phyloP scores from a whole-genome alignment of 2,329 filamentous ascomycete genomes.

The Phaeosphaeria sp. region DNA sequence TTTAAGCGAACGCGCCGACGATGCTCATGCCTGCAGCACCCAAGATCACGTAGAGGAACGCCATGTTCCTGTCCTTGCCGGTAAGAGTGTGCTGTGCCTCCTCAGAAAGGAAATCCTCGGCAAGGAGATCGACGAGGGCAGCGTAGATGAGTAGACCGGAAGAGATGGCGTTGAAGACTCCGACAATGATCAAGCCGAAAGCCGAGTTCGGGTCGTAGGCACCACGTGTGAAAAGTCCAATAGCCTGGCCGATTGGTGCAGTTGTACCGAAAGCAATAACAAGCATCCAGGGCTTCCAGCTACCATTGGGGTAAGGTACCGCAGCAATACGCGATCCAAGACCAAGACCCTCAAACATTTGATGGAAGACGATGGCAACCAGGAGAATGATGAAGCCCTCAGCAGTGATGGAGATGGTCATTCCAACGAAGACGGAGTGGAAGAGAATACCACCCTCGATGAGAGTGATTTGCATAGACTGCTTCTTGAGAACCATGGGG shows the following conservation, averaged over 20 bases:
- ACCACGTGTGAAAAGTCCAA: constrained; percentile 64
- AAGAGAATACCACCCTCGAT: constrained; percentile 69
- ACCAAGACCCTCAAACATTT: constrained; percentile 69
- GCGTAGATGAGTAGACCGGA: constrained; percentile 68
- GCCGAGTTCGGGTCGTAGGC: constrained; percentile 69
- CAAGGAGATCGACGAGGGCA: constrained; percentile 68
- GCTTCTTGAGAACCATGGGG: constrained; percentile 47
- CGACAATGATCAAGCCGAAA: constrained; percentile 69
- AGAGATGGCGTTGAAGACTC: constrained; percentile 71
- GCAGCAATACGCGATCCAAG: constrained; percentile 67
- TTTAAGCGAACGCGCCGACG: constrained; percentile 47
- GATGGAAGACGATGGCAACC: constrained; percentile 68
- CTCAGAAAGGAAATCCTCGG: constrained; percentile 69
- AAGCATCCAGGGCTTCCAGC: constrained; percentile 66
- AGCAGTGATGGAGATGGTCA: constrained; percentile 66
- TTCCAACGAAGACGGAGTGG: constrained; percentile 69
- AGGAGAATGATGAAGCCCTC: constrained; percentile 65
- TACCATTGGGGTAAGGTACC: constrained; percentile 65
- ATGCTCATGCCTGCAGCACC: constrained; percentile 43
- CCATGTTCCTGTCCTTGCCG: constrained; percentile 60
- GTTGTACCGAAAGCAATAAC: constrained; percentile 70
- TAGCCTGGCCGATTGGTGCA: constrained; percentile 69
- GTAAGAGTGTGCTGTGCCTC: constrained; percentile 55
- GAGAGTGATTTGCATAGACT: constrained; percentile 50
- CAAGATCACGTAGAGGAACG: constrained; percentile 54